These are phyloP conservation scores for Gamarada debralockiae DNA, from an alignment of 495 filamentous ascomycete genomes.

Conservation along the genomic window DNA sequence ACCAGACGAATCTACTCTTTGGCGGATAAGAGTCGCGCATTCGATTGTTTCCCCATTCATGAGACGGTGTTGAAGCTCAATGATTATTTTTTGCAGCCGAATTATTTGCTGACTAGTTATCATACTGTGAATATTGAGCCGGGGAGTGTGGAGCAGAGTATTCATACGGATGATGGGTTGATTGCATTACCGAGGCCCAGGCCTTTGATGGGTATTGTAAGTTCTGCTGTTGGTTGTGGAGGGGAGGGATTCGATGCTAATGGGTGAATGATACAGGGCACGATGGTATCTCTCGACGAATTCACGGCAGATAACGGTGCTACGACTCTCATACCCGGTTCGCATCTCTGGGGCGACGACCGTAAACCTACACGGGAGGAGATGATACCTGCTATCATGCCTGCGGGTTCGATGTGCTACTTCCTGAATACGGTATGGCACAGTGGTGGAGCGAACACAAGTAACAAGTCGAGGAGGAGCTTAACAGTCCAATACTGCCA, in stretches of 20 bases:
- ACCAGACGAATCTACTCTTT: slow-evolving; percentile 29
- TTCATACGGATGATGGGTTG: slow-evolving; percentile 33
- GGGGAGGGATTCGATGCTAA: background rate
- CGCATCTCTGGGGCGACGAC: slow-evolving; percentile 36
- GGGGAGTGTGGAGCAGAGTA: slow-evolving; percentile 23
- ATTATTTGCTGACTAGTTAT: slow-evolving; percentile 25
- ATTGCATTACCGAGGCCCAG: slow-evolving; percentile 21
- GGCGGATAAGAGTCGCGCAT: slow-evolving; percentile 28
- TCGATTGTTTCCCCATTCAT: slow-evolving; percentile 27
- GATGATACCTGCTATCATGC: slow-evolving; percentile 30
- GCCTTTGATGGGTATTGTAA: slow-evolving; percentile 24
- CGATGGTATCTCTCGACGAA: slow-evolving; percentile 29
- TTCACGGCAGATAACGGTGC: slow-evolving; percentile 37
- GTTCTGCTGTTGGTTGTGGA: background rate
- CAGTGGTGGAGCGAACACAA: slow-evolving; percentile 32
- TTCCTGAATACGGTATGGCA: slow-evolving; percentile 38
- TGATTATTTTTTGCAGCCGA: slow-evolving; percentile 28
- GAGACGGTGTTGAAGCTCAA: slow-evolving; percentile 28
- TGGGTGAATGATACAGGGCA: slow-evolving; percentile 13
- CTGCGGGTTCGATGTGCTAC: slow-evolving; percentile 34
- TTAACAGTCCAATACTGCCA: slow-evolving; percentile 34
- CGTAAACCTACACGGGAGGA: slow-evolving; percentile 21
- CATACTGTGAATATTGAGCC: slow-evolving; percentile 29
- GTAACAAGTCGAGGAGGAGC: slow-evolving; percentile 16
- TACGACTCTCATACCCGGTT: slow-evolving; percentile 39